Evolutionary conservation across 495 filamentous ascomycete species (phyloP), one percentile per base, ranked within the genome.

Genomic region (Glarea lozoyensis): DNA sequence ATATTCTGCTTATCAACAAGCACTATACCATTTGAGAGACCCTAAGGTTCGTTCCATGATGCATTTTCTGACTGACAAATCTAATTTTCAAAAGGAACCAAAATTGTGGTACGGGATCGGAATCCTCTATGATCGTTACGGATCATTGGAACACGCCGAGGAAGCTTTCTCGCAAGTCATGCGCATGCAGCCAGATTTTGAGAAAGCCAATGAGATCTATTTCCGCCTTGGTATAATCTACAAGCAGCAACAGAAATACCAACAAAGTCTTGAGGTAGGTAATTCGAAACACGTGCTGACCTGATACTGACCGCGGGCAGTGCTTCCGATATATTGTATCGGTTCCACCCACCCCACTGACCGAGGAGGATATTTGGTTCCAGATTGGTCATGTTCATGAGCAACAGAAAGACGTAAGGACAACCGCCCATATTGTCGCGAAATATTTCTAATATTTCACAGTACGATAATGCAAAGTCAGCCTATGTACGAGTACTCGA

Each of bases 101-200:
- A 94, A 94, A 57, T 72, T 99, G 9, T 99, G 92, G 92, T 99
- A 99, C 58, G 92, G 92, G 15, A 99, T 99, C 42, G 92, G 92
- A 29, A 99, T 99, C 40, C 66, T 99, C 2, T 99, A 99, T 52
- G 92, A 99, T 57, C 78, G 92, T 29, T 99, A 97, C 56, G 92
- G 92, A 1, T 96, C 89, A 7, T 77, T 96, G 32, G 92, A 99
- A 49, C 93, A 97, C 66, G 92, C 92, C 49, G 92, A 99, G 58
- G 93, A 97, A 58, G 92, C 92, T 11, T 97, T 97, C 60, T 94
- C 92, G 2, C 87, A 99, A 56, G 92, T 99, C 42, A 97, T 99
- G 92, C 79, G 84, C 47, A 99, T 99, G 90, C 82, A 92, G 40
- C 92, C 92, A 2, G 81, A 90, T 55, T 99, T 97, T 47, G 92